Conservation (phyloP, 306 rosid genomes). For the Citrullus mucosospermus region DNA sequence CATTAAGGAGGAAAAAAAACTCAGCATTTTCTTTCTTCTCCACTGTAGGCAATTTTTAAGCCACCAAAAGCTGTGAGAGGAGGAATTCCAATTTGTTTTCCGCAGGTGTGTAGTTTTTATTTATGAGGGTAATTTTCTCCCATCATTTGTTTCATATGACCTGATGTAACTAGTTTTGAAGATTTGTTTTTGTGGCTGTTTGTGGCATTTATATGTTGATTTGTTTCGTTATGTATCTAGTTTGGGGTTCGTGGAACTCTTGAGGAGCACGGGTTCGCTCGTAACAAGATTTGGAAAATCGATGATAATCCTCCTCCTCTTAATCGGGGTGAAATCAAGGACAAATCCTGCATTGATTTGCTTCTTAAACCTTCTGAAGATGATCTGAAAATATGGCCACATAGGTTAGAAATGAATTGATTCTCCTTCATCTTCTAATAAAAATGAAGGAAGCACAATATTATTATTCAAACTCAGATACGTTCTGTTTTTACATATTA, state of each 20-base stretch:
- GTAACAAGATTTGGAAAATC: constrained; percentile 59
- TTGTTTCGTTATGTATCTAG: constrained; percentile 20
- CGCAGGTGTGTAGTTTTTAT: constrained; percentile 40
- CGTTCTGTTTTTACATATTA: background rate
- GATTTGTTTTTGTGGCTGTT: background rate
- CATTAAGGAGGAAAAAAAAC: background rate
- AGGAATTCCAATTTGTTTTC: constrained; percentile 90
- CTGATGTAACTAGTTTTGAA: constrained; percentile 21
- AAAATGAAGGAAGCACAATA: background rate
- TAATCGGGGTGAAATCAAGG: constrained; percentile 28
- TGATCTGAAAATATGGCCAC: constrained; percentile 79
- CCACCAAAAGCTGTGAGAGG: constrained; percentile 81
- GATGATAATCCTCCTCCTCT: constrained; percentile 63
- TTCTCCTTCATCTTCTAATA: background rate
- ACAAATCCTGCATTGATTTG: constrained; percentile 48
- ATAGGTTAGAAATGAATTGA: constrained; percentile 28
- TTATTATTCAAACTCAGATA: no score
- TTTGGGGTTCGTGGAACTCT: constrained; percentile 61
- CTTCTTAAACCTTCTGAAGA: constrained; percentile 63
- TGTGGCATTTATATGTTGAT: background rate
- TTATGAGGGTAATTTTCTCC: background rate
- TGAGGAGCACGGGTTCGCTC: constrained; percentile 84
- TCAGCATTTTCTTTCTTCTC: background rate
- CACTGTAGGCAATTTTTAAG: constrained; percentile 48
- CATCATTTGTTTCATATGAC: background rate